phyloP scores from a whole-genome alignment of 148 eudicot species.

The Drosera capensis region DNA sequence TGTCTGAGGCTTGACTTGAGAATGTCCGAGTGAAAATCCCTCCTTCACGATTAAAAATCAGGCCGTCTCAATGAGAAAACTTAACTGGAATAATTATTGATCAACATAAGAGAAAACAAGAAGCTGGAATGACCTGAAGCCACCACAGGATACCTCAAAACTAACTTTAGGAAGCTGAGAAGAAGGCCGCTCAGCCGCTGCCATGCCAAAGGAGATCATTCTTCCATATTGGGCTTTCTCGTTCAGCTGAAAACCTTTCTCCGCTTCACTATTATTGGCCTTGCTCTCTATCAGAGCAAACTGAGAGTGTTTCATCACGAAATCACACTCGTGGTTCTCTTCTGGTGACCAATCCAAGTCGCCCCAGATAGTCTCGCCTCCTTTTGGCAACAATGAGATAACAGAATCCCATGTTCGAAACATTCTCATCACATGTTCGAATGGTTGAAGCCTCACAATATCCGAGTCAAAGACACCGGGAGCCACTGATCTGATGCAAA shows the following conservation, averaged over 20 bases:
- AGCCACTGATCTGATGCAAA: slow-evolving; percentile 45
- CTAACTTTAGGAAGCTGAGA: slow-evolving; percentile 22
- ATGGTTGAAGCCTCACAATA: slow-evolving; percentile 37
- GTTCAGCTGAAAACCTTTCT: slow-evolving; percentile 13
- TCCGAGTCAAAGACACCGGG: slow-evolving; percentile 44
- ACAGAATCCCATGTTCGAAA: slow-evolving; percentile 55
- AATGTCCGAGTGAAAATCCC: not conserved
- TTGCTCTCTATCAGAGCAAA: slow-evolving; percentile 6
- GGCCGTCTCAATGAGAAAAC: too few relatives aligned
- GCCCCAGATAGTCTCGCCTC: slow-evolving; percentile 63
- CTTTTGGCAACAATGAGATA: slow-evolving; percentile 49
- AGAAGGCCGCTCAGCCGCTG: slow-evolving; percentile 30
- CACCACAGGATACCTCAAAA: slow-evolving; percentile 17
- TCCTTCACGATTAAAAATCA: not conserved
- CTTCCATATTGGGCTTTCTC: slow-evolving; percentile 34
- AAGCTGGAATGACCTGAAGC: not conserved
- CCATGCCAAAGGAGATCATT: slow-evolving; percentile 44
- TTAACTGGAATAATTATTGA: too few relatives aligned
- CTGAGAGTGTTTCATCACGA: slow-evolving; percentile 9
- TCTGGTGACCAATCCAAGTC: slow-evolving; percentile 55
- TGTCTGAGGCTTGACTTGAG: not conserved
- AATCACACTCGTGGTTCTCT: slow-evolving; percentile 28
- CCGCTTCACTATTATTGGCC: slow-evolving; percentile 16
- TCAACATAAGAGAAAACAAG: not conserved
- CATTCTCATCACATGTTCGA: slow-evolving; percentile 43